Percentiles rank a stretch among this genome's conserved stretches.
Evolutionary conservation across 148 eudicot species (phyloP).

Genomic region (Vaccinium corymbosum): DNA sequence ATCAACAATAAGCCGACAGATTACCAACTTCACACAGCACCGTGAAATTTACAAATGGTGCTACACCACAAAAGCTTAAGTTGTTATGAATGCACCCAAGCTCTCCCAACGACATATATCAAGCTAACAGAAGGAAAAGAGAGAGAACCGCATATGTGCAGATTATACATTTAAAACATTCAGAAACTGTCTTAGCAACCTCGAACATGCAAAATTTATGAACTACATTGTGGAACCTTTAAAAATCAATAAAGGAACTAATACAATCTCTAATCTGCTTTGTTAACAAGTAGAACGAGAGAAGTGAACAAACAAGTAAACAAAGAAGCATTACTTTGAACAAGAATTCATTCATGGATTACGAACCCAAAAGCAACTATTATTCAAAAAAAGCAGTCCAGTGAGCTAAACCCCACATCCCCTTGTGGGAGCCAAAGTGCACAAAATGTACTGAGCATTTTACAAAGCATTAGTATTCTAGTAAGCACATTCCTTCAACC

Average conservation of each 20-base stretch:
- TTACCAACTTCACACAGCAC: not conserved
- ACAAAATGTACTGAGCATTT: not conserved
- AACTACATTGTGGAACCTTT: not conserved
- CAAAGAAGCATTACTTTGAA: not conserved
- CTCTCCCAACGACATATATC: not conserved
- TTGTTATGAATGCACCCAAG: too few relatives aligned
- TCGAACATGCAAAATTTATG: not conserved
- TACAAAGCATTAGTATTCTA: not conserved
- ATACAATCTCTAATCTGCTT: not conserved
- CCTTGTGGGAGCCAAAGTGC: not conserved
- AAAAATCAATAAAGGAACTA: not conserved
- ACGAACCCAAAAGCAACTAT: not conserved
- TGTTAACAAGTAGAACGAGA: not conserved
- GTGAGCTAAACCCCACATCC: not conserved
- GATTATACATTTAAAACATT: not conserved
- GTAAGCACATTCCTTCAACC: not conserved
- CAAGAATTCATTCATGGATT: not conserved
- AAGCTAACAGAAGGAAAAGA: not conserved
- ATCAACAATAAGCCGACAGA: not conserved
- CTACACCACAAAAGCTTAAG: too few relatives aligned
- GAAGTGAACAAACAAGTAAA: not conserved
- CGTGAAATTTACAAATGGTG: not conserved
- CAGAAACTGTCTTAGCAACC: not conserved
- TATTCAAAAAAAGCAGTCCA: not conserved
- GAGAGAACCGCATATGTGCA: not conserved